These are phyloP conservation scores for Colletotrichum sidae DNA, from an alignment of 2,329 filamentous ascomycete species.

Conservation along the genomic window DNA sequence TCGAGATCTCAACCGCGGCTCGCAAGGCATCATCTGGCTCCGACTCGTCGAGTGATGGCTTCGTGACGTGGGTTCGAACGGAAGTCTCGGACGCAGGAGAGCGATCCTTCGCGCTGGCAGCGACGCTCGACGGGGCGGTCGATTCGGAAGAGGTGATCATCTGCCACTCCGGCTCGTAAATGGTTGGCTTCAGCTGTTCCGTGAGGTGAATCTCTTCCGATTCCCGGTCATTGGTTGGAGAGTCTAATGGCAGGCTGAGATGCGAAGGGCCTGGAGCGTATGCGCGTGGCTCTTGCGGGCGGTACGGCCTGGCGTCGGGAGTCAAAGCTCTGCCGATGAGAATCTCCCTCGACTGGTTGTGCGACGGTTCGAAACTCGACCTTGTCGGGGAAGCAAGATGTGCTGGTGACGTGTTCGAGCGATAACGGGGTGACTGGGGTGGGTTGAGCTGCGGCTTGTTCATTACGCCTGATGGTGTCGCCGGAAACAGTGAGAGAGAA, in stretches of 20 bases:
- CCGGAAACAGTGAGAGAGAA: conserved; percentile 57
- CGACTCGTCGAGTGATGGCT: conserved; percentile 51
- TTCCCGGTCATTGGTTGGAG: conserved; percentile 48
- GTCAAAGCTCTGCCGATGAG: conserved; percentile 13
- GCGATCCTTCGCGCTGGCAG: conserved; percentile 45
- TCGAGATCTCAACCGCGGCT: conserved; percentile 72
- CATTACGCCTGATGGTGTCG: conserved; percentile 42
- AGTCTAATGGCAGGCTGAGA: conserved; percentile 54
- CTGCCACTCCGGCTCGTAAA: conserved; percentile 59
- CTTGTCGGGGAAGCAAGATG: conserved; percentile 57
- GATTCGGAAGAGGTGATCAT: conserved; percentile 54
- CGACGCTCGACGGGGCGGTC: conserved; percentile 40
- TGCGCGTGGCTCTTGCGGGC: conserved; percentile 9
- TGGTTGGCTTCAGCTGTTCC: conserved; percentile 49
- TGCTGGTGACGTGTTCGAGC: conserved; percentile 68
- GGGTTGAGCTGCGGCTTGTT: conserved; percentile 37
- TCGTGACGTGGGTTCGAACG: conserved; percentile 47
- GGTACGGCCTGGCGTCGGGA: conserved; percentile 3
- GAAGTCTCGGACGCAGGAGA: conserved; percentile 49
- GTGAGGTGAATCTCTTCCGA: conserved; percentile 41
- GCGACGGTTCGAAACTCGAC: conserved; percentile 46
- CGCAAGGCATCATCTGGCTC: conserved; percentile 55
- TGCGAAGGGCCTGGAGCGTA: conserved; percentile 48
- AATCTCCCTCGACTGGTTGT: conserved; percentile 5
- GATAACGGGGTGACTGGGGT: conserved; percentile 53